Percentiles rank a stretch among this genome's conserved stretches.
Conservation (phyloP, 257 asterid species). For the Solanum pimpinellifolium region DNA sequence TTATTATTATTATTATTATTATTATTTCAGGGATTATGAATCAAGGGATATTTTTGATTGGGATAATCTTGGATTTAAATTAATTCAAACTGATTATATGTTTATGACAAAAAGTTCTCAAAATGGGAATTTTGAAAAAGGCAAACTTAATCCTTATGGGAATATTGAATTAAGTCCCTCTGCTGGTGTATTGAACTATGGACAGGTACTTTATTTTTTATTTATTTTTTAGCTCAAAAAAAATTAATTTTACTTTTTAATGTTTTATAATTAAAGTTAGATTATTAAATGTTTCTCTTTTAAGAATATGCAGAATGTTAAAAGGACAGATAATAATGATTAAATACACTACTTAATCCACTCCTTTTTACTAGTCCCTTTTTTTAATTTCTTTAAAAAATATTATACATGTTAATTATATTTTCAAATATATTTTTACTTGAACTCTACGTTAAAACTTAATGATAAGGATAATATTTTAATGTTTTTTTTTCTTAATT, state of each 20-base stretch:
- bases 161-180: slow-evolving; percentile 60
- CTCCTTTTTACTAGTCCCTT: not conserved
- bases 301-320: not conserved
- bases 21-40: slow-evolving; percentile 21
- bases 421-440: too few relatives aligned
- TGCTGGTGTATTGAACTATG: slow-evolving; percentile 72
- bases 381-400: accelerated
- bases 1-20: not conserved
- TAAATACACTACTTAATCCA: not conserved
- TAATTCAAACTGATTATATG: slow-evolving; percentile 57
- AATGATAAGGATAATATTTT: too few relatives aligned
- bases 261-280: not conserved
- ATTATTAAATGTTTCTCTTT: not conserved
- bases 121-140: slow-evolving; percentile 36
- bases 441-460: too few relatives aligned
- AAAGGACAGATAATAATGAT: not conserved
- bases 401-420: too few relatives aligned
- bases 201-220: slow-evolving; percentile 36
- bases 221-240: not conserved
- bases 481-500: not conserved
- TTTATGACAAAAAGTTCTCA: slow-evolving; percentile 27
- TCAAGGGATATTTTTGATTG: slow-evolving; percentile 31
- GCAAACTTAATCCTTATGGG: slow-evolving; percentile 45
- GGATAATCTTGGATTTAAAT: slow-evolving; percentile 52
- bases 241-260: not conserved